Conservation (phyloP, 306 rosid species). For the Fragaria vesca region DNA sequence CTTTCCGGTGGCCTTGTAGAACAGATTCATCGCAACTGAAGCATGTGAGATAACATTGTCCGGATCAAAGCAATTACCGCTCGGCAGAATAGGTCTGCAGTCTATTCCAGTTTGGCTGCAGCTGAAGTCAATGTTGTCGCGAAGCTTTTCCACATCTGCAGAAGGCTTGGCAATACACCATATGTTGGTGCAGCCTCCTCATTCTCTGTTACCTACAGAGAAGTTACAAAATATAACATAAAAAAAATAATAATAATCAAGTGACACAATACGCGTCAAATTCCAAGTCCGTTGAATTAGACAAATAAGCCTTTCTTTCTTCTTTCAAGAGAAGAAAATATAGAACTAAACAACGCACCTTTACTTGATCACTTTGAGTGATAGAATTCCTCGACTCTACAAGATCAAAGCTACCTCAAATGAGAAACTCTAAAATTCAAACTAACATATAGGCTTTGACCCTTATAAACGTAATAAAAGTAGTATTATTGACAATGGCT, state of each 20-base stretch:
- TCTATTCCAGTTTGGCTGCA: not conserved
- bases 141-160: not conserved
- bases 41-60: not conserved
- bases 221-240: not conserved
- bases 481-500: too few species aligned
- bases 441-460: not conserved
- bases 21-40: conserved; percentile 25
- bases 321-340: not conserved
- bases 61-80: not conserved
- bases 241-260: not conserved
- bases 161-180: conserved; percentile 2
- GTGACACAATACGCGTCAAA: not conserved
- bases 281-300: not conserved
- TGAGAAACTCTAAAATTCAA: not conserved
- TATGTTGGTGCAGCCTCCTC: not conserved
- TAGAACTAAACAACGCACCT: not conserved
- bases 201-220: not conserved
- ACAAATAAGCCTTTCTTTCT: not conserved
- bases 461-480: not conserved
- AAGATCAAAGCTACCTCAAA: not conserved
- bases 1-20: conserved; percentile 16
- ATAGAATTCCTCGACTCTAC: not conserved
- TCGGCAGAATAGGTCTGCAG: not conserved
- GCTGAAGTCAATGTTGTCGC: not conserved
- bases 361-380: conserved; percentile 6